A percentile compares a stretch with the other conserved stretches of the same genome.
phyloP scores from a whole-genome alignment of 1,139 yeast species.

The Yamadazyma sp. region DNA sequence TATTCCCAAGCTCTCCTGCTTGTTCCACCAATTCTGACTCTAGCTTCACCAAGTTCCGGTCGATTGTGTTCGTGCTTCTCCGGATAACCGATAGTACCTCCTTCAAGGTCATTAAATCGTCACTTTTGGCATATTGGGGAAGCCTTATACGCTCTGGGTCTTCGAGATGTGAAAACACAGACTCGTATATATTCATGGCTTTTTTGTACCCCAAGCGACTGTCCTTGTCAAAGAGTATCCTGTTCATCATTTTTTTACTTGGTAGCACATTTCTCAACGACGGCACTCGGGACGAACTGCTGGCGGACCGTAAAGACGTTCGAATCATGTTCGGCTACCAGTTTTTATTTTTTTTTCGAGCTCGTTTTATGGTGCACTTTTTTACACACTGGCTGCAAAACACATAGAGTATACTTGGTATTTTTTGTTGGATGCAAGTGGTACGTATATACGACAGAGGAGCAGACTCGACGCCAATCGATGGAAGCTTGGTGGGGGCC shows the following conservation, averaged over 20 bases:
- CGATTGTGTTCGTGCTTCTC: constrained; percentile 56
- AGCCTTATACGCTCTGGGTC: constrained; percentile 32
- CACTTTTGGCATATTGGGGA: constrained; percentile 48
- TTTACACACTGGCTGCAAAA: constrained; percentile 2
- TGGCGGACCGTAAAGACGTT: constrained; percentile 2
- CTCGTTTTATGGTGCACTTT: neutral
- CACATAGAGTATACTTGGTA: no score
- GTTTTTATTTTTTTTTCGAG: neutral
- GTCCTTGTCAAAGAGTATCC: constrained; percentile 65
- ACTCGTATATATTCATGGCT: constrained; percentile 52
- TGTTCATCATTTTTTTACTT: constrained; percentile 53
- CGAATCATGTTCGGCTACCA: neutral
- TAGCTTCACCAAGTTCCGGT: constrained; percentile 53
- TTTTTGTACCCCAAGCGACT: constrained; percentile 54
- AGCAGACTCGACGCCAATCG: no score
- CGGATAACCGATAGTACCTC: constrained; percentile 64
- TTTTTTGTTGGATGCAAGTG: no score
- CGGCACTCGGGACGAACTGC: constrained; percentile 27
- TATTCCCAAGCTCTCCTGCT: constrained; percentile 82
- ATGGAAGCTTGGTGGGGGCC: constrained; percentile 12
- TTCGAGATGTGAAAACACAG: constrained; percentile 48
- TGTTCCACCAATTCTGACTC: constrained; percentile 74
- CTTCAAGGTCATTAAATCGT: constrained; percentile 69
- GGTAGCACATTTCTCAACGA: constrained; percentile 56
- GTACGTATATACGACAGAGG: no score